Conservation (phyloP, 352 stramenopile species). For the Phytophthora fragariaefolia region DNA sequence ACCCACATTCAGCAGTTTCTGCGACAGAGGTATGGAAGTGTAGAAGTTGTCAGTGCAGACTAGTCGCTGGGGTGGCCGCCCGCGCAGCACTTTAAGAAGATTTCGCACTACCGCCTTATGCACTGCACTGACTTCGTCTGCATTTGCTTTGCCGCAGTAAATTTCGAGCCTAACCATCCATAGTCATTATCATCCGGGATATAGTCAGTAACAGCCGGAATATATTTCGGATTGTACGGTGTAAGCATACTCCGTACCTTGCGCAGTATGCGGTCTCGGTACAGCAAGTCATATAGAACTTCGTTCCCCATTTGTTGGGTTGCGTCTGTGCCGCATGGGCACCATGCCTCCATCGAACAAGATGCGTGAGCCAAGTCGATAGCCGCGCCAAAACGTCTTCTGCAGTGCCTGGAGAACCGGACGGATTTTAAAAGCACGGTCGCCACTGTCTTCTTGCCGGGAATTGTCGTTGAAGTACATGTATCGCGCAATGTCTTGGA, state of each 20-base stretch:
- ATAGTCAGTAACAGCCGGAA: too few relatives aligned
- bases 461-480: conserved; percentile 11
- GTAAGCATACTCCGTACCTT: too few relatives aligned
- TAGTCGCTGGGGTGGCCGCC: conserved; percentile 3
- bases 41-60: conserved; percentile 22
- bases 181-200: too few relatives aligned
- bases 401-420: neutral
- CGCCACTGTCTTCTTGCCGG: neutral
- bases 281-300: too few relatives aligned
- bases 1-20: conserved; percentile 11
- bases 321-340: too few relatives aligned
- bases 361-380: too few relatives aligned
- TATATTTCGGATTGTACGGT: too few relatives aligned
- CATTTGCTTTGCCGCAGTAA: conserved; percentile 13
- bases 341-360: too few relatives aligned
- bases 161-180: neutral
- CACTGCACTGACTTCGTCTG: neutral
- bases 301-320: too few relatives aligned
- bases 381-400: too few relatives aligned
- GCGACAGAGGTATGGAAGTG: conserved; percentile 7
- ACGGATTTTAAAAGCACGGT: conserved; percentile 11
- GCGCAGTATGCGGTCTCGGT: too few relatives aligned
- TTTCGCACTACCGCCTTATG: conserved; percentile 3
- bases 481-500: conserved; percentile 9
- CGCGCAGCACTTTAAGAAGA: conserved; percentile 2